These are phyloP conservation scores for Micractinium conductrix DNA, from an alignment of 139 green algal genomes.

Conservation along the genomic window DNA sequence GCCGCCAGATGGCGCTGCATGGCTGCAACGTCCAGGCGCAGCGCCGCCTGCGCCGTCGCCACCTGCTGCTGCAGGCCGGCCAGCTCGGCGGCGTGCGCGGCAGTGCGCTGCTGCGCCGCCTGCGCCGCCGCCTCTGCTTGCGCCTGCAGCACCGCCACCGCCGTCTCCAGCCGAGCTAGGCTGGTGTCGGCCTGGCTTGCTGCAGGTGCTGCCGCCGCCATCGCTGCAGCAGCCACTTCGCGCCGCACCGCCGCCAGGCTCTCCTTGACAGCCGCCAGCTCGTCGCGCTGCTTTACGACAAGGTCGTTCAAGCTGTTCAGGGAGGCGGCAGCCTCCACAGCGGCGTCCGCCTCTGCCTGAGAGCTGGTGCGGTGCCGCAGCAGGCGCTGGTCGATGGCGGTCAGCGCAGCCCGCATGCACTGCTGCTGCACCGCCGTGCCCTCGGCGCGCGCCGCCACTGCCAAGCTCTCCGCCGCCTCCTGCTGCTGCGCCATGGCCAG, in stretches of 20 bases:
- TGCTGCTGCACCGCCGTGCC: not conserved
- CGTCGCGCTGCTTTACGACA: conserved; percentile 7
- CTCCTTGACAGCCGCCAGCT: conserved; percentile 1
- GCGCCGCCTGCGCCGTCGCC: not conserved
- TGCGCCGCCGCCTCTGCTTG: not conserved
- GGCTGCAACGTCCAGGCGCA: not conserved
- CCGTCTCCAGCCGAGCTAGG: not conserved
- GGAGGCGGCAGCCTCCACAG: not conserved
- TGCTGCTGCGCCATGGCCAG: conserved; percentile 18
- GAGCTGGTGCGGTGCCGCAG: not conserved
- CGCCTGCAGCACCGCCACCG: not conserved
- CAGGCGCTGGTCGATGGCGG: not conserved
- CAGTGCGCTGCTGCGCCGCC: not conserved
- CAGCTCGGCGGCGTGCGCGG: not conserved
- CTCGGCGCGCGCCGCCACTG: not conserved
- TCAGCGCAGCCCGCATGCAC: not conserved
- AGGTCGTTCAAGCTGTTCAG: not conserved
- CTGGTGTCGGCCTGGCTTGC: not conserved
- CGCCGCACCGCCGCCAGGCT: not conserved
- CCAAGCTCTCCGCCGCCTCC: not conserved
- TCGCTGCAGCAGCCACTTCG: not conserved
- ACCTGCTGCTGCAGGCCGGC: not conserved
- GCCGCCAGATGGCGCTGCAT: not conserved
- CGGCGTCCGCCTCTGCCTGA: not conserved
- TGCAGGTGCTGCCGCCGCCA: not conserved